These are phyloP conservation scores for Metschnikowia similis DNA, from an alignment of 805 yeast species.

Conservation along the genomic window DNA sequence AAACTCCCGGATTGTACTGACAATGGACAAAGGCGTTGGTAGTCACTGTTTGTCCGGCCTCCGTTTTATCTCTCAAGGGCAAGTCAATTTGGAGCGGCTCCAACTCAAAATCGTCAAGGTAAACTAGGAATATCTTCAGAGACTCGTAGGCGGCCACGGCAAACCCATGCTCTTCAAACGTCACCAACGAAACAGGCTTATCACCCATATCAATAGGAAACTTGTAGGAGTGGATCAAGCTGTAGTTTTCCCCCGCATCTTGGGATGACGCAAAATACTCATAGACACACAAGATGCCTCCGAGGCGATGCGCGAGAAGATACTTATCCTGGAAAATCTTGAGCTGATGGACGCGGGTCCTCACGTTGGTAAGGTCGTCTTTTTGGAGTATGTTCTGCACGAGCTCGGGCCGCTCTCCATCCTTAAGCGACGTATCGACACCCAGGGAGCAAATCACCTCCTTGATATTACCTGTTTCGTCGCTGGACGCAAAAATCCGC, in stretches of 20 bases:
- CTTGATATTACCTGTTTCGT: slow-evolving; percentile 63
- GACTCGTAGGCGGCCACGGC: slow-evolving; percentile 45
- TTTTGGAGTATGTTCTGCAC: slow-evolving; percentile 39
- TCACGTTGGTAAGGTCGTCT: slow-evolving; percentile 24
- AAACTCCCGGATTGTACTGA: slow-evolving; percentile 45
- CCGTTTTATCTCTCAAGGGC: slow-evolving; percentile 5
- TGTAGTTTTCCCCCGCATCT: slow-evolving; percentile 33
- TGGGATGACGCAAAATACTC: slow-evolving; percentile 23
- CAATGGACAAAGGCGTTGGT: slow-evolving; percentile 47
- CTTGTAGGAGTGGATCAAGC: slow-evolving; percentile 29
- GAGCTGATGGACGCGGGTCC: slow-evolving; percentile 34
- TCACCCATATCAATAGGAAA: slow-evolving; percentile 22
- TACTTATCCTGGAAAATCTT: slow-evolving; percentile 26
- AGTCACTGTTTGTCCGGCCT: neutral
- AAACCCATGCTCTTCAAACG: slow-evolving; percentile 25
- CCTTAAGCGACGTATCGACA: slow-evolving; percentile 74
- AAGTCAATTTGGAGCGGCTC: slow-evolving; percentile 26
- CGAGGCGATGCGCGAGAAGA: slow-evolving; percentile 39
- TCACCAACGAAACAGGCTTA: slow-evolving; percentile 30
- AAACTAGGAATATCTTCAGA: slow-evolving; percentile 40
- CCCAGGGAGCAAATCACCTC: slow-evolving; percentile 62
- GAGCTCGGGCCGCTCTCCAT: slow-evolving; percentile 59
- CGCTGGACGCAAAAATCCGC: slow-evolving; percentile 62
- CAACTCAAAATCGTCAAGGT: slow-evolving; percentile 26
- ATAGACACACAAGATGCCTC: slow-evolving; percentile 42